A percentile compares a stretch with the other conserved stretches of the same genome.
These are phyloP conservation scores for Pseudocercospora musae DNA, from an alignment of 2,329 filamentous ascomycete species.

Conservation along the genomic window DNA sequence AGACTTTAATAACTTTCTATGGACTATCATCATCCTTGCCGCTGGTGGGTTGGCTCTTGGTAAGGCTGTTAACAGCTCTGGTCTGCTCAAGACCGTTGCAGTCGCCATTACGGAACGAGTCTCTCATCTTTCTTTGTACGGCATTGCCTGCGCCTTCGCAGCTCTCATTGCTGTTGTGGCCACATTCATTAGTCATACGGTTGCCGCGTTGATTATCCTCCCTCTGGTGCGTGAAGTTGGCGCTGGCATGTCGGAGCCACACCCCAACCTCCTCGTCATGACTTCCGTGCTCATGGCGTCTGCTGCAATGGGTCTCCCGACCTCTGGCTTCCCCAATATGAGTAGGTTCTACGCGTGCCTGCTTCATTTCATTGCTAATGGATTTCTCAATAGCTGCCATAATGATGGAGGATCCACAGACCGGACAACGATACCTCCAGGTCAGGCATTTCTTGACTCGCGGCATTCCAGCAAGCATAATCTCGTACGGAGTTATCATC, in stretches of 20 bases:
- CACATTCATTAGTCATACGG: constrained; percentile 96
- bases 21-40: constrained; percentile 98
- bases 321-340: constrained; percentile 98
- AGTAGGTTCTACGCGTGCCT: constrained; percentile 61
- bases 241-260: constrained; percentile 77
- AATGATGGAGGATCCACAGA: constrained; percentile 95
- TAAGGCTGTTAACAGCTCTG: constrained; percentile 90
- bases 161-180: constrained; percentile 84
- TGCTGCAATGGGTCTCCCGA: constrained; percentile 95
- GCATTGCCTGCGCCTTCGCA: constrained; percentile 81
- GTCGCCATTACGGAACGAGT: constrained; percentile 70
- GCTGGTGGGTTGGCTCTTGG: constrained; percentile 89
- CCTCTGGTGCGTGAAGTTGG: constrained; percentile 88
- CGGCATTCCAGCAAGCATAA: constrained; percentile 82
- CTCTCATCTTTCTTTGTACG: constrained; percentile 76
- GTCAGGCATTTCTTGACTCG: constrained; percentile 93
- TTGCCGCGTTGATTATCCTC: constrained; percentile 90
- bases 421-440: constrained; percentile 83
- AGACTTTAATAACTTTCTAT: constrained; percentile 99
- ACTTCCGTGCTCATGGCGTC: constrained; percentile 92
- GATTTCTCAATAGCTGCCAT: constrained; percentile 70
- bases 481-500: constrained; percentile 77
- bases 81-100: constrained; percentile 85
- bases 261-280: constrained; percentile 95
- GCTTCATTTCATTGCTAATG: not conserved